phyloP scores from a whole-genome alignment of 495 filamentous ascomycete species.

The Penicillium bovifimosum region DNA sequence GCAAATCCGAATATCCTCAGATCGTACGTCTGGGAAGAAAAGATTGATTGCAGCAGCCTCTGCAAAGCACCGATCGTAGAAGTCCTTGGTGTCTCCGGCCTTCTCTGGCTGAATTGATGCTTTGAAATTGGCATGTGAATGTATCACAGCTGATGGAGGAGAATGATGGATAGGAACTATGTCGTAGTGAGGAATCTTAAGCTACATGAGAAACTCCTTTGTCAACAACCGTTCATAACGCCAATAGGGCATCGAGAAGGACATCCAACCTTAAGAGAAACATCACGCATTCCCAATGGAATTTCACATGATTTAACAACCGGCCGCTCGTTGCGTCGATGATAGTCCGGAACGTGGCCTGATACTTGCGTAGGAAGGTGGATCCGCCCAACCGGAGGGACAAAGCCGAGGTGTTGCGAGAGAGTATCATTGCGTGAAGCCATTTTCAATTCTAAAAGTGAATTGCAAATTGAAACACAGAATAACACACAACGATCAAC shows the following conservation, averaged over 20 bases:
- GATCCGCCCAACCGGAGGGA: neutral
- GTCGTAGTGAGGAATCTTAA: neutral
- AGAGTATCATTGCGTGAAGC: neutral
- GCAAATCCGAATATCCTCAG: neutral
- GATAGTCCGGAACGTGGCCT: neutral
- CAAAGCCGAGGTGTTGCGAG: too few relatives aligned
- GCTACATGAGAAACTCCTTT: neutral
- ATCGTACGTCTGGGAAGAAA: neutral
- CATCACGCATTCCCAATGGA: neutral
- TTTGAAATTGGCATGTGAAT: slow-evolving; percentile 1
- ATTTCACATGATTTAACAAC: neutral
- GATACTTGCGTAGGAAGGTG: neutral
- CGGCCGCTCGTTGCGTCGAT: neutral
- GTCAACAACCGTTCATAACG: neutral
- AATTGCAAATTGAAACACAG: neutral
- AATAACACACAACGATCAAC: neutral
- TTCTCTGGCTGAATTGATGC: neutral
- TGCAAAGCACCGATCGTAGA: neutral
- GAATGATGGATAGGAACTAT: neutral
- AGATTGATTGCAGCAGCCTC: neutral
- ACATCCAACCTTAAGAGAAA: neutral
- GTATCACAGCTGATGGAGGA: neutral
- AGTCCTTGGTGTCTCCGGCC: neutral
- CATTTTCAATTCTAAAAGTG: neutral
- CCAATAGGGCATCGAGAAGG: neutral